phyloP scores from a whole-genome alignment of 208 protist species.

The Acanthamoeba sp. region DNA sequence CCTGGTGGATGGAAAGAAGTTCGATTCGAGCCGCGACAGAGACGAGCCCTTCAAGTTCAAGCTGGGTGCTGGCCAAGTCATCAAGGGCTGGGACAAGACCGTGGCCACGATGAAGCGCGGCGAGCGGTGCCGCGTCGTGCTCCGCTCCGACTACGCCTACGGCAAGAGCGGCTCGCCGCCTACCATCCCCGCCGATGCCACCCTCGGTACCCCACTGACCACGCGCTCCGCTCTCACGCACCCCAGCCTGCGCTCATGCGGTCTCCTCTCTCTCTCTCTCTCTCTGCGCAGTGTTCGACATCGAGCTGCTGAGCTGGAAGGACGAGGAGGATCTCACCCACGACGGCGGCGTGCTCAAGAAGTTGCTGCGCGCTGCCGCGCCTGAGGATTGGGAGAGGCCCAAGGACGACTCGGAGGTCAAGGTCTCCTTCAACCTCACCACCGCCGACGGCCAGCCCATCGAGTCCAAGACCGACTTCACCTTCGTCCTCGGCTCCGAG shows the following conservation, averaged over 20 bases:
- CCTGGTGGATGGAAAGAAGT: constrained; percentile 88
- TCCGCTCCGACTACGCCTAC: constrained; percentile 85
- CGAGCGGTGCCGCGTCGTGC: constrained; percentile 75
- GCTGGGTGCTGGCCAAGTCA: constrained; percentile 86
- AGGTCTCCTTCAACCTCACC: constrained; percentile 11
- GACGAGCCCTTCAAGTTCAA: constrained; percentile 84
- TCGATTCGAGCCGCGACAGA: constrained; percentile 86
- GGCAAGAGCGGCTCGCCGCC: constrained; percentile 77
- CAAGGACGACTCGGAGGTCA: constrained; percentile 65
- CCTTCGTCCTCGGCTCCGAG: constrained; percentile 29
- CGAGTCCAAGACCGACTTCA: constrained; percentile 63
- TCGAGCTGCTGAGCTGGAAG: constrained; percentile 81
- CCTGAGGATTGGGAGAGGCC: constrained; percentile 29
- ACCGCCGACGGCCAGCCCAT: not conserved
- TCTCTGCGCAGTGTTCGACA: constrained; percentile 51
- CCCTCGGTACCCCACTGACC: constrained; percentile 65
- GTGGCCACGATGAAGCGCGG: constrained; percentile 83
- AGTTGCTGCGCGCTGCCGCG: constrained; percentile 56
- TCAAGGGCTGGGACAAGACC: constrained; percentile 87
- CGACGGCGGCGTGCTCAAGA: constrained; percentile 84
- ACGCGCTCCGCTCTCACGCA: too few species aligned
- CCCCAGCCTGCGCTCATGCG: too few species aligned
- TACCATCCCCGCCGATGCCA: constrained; percentile 84
- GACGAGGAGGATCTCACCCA: constrained; percentile 77
- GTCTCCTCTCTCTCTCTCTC: not conserved